phyloP scores from a whole-genome alignment of 495 filamentous ascomycete species.

The Oleoguttula mirabilis region DNA sequence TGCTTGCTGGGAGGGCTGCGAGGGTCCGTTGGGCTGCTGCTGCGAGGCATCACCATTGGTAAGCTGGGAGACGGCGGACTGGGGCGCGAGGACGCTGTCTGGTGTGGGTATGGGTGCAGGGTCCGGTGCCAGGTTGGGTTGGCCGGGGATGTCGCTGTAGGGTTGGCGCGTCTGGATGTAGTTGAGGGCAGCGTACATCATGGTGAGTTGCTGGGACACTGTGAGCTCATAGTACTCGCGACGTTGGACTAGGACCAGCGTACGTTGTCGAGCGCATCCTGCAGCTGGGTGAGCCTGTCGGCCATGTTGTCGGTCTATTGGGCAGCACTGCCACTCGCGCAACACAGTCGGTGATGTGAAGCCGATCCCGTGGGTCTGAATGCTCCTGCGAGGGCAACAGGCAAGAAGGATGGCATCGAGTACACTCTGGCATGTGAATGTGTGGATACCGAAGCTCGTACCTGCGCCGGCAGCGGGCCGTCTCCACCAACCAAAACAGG shows the following conservation, averaged over 20 bases:
- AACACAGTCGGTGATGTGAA: too few relatives aligned
- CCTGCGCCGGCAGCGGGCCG: too few relatives aligned
- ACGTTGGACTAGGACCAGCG: constrained; percentile 1
- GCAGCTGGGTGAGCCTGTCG: constrained; percentile 83
- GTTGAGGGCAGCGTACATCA: constrained; percentile 77
- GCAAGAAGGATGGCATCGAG: too few relatives aligned
- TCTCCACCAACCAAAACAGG: too few relatives aligned
- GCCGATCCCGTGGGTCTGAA: too few relatives aligned
- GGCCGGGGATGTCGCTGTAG: constrained; percentile 50
- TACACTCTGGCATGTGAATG: too few relatives aligned
- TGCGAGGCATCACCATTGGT: constrained; percentile 4
- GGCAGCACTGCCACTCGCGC: too few relatives aligned
- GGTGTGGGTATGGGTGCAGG: constrained; percentile 17
- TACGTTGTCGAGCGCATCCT: constrained; percentile 89
- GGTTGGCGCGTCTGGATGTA: constrained; percentile 77
- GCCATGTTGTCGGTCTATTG: constrained; percentile 50
- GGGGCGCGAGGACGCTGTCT: constrained; percentile 3
- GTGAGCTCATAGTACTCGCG: not conserved
- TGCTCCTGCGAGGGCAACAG: too few relatives aligned
- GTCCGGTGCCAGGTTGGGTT: constrained; percentile 36
- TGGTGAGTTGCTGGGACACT: constrained; percentile 51
- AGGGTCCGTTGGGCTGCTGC: constrained; percentile 15
- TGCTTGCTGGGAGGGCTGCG: not conserved
- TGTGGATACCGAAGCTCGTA: too few relatives aligned
- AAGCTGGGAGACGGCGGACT: constrained; percentile 14